Base-by-base conservation (phyloP, 1,284 basidiomycete genomes). In the Xanthoconium separans region DNA sequence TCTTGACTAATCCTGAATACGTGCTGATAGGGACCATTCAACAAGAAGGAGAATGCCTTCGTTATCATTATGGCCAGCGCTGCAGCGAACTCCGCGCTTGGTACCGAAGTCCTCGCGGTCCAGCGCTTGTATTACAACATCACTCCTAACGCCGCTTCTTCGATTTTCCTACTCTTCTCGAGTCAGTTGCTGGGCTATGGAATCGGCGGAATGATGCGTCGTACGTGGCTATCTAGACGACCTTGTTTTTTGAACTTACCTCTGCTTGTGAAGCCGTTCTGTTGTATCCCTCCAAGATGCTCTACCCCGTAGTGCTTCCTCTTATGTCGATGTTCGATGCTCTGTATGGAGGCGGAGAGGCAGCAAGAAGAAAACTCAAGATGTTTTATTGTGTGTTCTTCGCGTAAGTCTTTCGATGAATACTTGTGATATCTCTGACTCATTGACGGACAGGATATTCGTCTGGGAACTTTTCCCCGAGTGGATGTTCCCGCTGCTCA, bases 51-150 rank as follows among this genome's bases (percentile, higher is more conserved):
- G 61, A 83, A 85, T 68, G 81, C 81, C 0, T 78, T 80, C 24
- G 80, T 85, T 47, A 76, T 84, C 29, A 85, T 87, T 64, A 85
- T 87, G 82, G 69, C 84, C 4, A 83, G 82, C 39, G 84, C 86
- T 4, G 84, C 85, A 1, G 79, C 83, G 1, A 78, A 77, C 13
- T 82, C 82, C 0, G 85, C 86, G 0, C 77, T 85, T 47, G 86
- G 80, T 4, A 85, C 85, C 53, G 80, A 84, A 61, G 78, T 89
- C 45, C 76, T 88, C 22, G 84, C 84, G 1, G 85, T 84, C 4
- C 77, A 88, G 46, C 76, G 80, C 50, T 60, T 74, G 50, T 77
- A 68, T 47, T 86, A 87, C 60, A 74, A 81, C 59, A 76, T 84
- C 49, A 77, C 70, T 4, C 76, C 84, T 1, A 82, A 83, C 59